Evolutionary conservation across 345 rosid species (phyloP).

Genomic region (Brassica incana): DNA sequence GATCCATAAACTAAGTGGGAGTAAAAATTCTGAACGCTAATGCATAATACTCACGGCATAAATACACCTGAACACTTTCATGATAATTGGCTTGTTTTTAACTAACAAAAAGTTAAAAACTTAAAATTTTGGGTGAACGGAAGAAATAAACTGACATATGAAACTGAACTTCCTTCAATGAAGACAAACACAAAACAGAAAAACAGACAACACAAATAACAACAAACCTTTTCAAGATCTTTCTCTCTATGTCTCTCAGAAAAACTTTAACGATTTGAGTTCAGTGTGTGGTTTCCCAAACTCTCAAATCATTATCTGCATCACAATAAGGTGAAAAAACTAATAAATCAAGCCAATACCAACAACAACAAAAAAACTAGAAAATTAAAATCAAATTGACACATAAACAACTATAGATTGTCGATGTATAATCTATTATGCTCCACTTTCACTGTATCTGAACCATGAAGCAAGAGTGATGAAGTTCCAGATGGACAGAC

Average conservation of each 20-base stretch:
- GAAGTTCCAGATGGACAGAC: conserved; percentile 16
- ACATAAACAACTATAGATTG: conserved; percentile 52
- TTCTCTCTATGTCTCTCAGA: conserved; percentile 90
- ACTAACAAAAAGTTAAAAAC: background rate
- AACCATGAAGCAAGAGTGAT: conserved; percentile 82
- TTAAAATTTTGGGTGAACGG: background rate
- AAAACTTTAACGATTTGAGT: conserved; percentile 78
- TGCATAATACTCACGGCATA: background rate
- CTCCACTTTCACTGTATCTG: conserved; percentile 99
- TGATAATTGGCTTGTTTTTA: background rate
- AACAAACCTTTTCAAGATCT: conserved; percentile 81
- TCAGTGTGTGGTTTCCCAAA: conserved; percentile 88
- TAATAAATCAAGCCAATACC: background rate
- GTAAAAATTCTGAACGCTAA: background rate
- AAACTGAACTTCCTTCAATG: background rate
- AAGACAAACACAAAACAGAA: background rate
- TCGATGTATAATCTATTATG: conserved; percentile 96
- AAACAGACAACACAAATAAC: background rate
- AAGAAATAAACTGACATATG: background rate
- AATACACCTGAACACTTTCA: background rate
- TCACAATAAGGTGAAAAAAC: background rate
- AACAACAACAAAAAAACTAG: background rate
- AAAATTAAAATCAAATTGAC: conserved; percentile 16
- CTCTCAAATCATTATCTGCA: conserved; percentile 86
- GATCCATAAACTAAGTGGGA: background rate